Evolutionary conservation across 2,329 filamentous ascomycete genomes (phyloP).

Genomic region (Sporothrix dimorphospora): DNA sequence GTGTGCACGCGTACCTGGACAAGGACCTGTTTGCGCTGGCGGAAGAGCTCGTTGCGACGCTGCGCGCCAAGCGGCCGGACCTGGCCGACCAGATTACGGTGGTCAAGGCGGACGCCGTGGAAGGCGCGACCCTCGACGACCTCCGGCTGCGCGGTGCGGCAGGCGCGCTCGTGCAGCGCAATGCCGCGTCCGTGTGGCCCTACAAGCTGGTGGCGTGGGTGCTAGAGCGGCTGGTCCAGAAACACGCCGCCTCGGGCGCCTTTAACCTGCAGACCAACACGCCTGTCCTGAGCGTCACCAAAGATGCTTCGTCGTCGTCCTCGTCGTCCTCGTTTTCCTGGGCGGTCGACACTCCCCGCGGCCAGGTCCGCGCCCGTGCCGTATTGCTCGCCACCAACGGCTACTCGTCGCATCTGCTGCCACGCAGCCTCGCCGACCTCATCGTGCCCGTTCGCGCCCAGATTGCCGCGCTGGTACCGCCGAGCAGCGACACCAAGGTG

Average conservation of each 20-base stretch:
- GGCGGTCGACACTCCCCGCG: conserved; percentile 69
- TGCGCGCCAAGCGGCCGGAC: conserved; percentile 58
- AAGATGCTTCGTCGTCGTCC: conserved; percentile 39
- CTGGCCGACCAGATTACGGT: conserved; percentile 55
- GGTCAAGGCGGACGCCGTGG: conserved; percentile 39
- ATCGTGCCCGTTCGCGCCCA: conserved; percentile 79
- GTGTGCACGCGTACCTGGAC: conserved; percentile 66
- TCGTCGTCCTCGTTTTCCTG: conserved; percentile 47
- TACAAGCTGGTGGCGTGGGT: conserved; percentile 81
- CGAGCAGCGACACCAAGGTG: conserved; percentile 39
- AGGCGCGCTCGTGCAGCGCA: conserved; percentile 66
- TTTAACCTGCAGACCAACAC: conserved; percentile 79
- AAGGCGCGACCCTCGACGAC: conserved; percentile 45
- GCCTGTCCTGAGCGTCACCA: conserved; percentile 56
- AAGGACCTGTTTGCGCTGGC: conserved; percentile 58
- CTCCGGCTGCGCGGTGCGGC: conserved; percentile 60
- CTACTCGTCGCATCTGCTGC: conserved; percentile 77
- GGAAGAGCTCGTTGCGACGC: conserved; percentile 51
- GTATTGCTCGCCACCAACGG: conserved; percentile 82
- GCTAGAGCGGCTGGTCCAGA: conserved; percentile 59
- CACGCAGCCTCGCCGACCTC: conserved; percentile 68
- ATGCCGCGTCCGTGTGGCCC: conserved; percentile 75
- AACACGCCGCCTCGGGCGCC: conserved; percentile 39
- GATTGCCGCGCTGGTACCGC: conserved; percentile 67
- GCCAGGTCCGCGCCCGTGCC: conserved; percentile 62